phyloP scores from a whole-genome alignment of 2,329 filamentous ascomycete genomes.

The Penicillium crustosum region DNA sequence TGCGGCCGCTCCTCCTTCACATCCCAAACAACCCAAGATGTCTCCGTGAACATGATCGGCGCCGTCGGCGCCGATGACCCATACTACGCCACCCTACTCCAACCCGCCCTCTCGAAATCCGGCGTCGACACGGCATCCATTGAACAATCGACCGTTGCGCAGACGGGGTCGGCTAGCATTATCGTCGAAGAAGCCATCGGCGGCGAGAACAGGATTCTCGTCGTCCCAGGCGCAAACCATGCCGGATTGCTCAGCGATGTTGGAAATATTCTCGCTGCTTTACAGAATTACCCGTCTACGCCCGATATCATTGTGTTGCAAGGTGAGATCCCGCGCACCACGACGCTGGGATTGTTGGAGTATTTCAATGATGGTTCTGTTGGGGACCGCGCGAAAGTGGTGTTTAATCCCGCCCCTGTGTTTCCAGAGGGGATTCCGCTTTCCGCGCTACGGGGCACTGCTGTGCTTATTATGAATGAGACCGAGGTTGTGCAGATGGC shows the following conservation, averaged over 20 bases:
- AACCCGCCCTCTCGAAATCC: conserved; percentile 53
- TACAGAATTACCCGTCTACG: background rate
- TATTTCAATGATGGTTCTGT: conserved; percentile 16
- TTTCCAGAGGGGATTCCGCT: conserved; percentile 65
- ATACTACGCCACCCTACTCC: conserved; percentile 59
- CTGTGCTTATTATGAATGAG: conserved; percentile 27
- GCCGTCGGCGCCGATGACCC: conserved; percentile 61
- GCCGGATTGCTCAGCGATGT: conserved; percentile 34
- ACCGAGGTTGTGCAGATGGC: conserved; percentile 29
- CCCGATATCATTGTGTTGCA: conserved; percentile 21
- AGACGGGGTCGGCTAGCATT: conserved; percentile 59
- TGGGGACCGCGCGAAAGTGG: conserved; percentile 45
- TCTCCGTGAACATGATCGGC: conserved; percentile 64
- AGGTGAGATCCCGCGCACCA: conserved; percentile 23
- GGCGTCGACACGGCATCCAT: conserved; percentile 60
- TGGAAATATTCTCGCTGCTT: conserved; percentile 28
- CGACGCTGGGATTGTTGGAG: conserved; percentile 18
- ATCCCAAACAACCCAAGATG: conserved; percentile 39
- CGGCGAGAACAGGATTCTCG: conserved; percentile 67
- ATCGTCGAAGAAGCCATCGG: conserved; percentile 65
- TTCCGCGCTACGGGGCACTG: conserved; percentile 11
- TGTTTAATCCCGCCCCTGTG: conserved; percentile 82
- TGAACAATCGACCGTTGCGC: conserved; percentile 46
- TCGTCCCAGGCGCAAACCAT: conserved; percentile 65
- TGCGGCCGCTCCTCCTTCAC: conserved; percentile 23